Percentiles rank a stretch among this genome's conserved stretches.
Evolutionary conservation across 1,139 yeast genomes (phyloP).

Genomic region (Zygoascus hellenicus): DNA sequence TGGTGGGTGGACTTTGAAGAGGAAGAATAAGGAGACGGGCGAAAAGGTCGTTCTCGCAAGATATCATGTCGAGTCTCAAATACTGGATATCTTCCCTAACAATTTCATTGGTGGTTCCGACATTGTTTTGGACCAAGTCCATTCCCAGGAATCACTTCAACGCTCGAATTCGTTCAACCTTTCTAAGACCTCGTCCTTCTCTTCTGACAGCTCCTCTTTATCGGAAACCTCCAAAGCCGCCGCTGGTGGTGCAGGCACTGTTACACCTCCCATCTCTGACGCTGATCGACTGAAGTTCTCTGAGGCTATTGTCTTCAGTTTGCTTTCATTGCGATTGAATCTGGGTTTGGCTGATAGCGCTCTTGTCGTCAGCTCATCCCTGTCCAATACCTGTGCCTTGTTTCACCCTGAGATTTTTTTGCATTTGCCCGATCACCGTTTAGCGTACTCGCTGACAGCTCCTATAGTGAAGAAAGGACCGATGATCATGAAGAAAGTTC

Average conservation of each 20-base stretch:
- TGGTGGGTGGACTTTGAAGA: slow-evolving; percentile 4
- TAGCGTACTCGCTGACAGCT: background rate
- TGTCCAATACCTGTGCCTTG: slow-evolving; percentile 2
- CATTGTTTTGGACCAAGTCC: background rate
- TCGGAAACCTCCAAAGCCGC: background rate
- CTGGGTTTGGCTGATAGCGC: background rate
- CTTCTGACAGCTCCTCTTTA: background rate
- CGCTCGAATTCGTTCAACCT: background rate
- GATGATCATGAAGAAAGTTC: background rate
- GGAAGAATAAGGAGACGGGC: background rate
- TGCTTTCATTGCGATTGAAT: slow-evolving; percentile 11
- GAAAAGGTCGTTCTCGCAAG: slow-evolving; percentile 6
- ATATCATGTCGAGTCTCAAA: background rate
- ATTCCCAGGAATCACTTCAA: background rate
- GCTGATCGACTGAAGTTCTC: slow-evolving; percentile 15
- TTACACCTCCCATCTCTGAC: background rate
- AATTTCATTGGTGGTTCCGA: slow-evolving; percentile 1
- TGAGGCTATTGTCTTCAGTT: slow-evolving; percentile 16
- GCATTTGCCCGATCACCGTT: background rate
- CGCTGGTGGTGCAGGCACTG: background rate
- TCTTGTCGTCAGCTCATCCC: background rate
- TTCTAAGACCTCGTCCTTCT: background rate
- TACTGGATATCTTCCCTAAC: slow-evolving; percentile 3
- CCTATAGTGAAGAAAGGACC: background rate
- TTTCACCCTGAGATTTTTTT: background rate